Evolutionary conservation across 1,284 basidiomycete genomes (phyloP), one percentile per base, ranked within the genome.

Genomic region (Pseudozyma pruni): DNA sequence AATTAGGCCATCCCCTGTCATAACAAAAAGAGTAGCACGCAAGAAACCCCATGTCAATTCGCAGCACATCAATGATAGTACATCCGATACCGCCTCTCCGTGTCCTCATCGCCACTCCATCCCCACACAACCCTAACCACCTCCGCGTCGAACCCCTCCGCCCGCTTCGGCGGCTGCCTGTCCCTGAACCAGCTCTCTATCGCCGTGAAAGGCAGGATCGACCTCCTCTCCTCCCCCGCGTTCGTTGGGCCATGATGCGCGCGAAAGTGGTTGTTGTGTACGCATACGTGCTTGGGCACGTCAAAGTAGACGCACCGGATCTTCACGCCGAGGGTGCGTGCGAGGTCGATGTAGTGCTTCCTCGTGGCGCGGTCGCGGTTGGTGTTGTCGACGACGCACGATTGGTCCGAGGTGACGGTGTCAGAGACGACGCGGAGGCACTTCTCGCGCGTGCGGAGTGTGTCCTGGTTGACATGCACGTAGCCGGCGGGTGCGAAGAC

Each of bases 401-500:
- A 61, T 22, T 48, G 44, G 16, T 54, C 88, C 0, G 84, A 84
- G 20, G 82, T 72, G 20, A 95, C 75, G 0, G 86, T 85, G 39
- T 87, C 86, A 44, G 88, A 85, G 0, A 89, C 88, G 0, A 86
- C 86, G 68, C 86, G 88, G 31, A 93, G 64, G 74, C 94, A 96
- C 78, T 89, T 92, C 6, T 88, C 85, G 40, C 90, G 86, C 11
- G 88, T 89, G 52, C 87, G 87, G 1, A 97, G 84, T 1, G 85
- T 89, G 49, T 79, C 77, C 83, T 76, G 74, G 29, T 79, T 78
- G 52, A 79, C 61, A 45, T 74, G 74, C 1, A 86, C 84, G 80
- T 97, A 95, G 13, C 86, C 88, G 5, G 83, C 84, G 0, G 87
- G 85, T n/a, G 84, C 82, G 79, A 97, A 94, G 76, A 92, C 84